Percentiles rank a stretch among this genome's conserved stretches.
Evolutionary conservation across 805 yeast genomes (phyloP).

Genomic region (Yamadazyma takamatsuzukensis): DNA sequence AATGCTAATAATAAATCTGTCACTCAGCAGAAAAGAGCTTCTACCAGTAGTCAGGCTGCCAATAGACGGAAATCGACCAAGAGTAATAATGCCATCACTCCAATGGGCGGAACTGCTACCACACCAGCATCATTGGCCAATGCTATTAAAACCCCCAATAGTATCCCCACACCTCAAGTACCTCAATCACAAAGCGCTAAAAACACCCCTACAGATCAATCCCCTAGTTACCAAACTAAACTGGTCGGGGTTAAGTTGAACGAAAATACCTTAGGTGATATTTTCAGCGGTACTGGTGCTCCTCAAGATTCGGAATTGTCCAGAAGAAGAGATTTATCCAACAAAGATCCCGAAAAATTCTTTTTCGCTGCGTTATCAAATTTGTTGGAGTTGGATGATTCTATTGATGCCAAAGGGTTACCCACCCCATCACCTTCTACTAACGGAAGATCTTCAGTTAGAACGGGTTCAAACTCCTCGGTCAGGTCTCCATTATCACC

Average conservation of each 20-base stretch:
- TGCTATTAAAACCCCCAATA: slow-evolving; percentile 42
- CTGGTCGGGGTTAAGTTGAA: slow-evolving; percentile 11
- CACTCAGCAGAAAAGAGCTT: slow-evolving; percentile 9
- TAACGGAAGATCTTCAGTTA: slow-evolving; percentile 6
- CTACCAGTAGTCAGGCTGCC: slow-evolving; percentile 15
- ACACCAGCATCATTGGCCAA: slow-evolving; percentile 37
- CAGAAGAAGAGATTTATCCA: slow-evolving; percentile 44
- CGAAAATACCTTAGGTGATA: slow-evolving; percentile 19
- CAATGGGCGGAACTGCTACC: slow-evolving; percentile 24
- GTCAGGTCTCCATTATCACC: slow-evolving; percentile 39
- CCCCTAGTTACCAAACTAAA: slow-evolving; percentile 25
- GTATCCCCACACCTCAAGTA: slow-evolving; percentile 41
- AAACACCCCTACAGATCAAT: slow-evolving; percentile 38
- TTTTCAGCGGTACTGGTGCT: slow-evolving; percentile 17
- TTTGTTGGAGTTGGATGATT: slow-evolving; percentile 42
- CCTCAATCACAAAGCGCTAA: slow-evolving; percentile 32
- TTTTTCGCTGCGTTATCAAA: slow-evolving; percentile 51
- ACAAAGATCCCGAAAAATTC: slow-evolving; percentile 44
- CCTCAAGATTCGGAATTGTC: slow-evolving; percentile 38
- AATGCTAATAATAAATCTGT: slow-evolving; percentile 7
- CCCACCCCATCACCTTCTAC: slow-evolving; percentile 14
- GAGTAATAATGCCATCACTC: slow-evolving; percentile 32
- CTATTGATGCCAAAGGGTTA: slow-evolving; percentile 12
- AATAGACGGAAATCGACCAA: slow-evolving; percentile 21
- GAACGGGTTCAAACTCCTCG: not conserved